Evolutionary conservation across 495 filamentous ascomycete species (phyloP), one percentile per base, ranked within the genome.

Genomic region (Pyrenula massariospora): DNA sequence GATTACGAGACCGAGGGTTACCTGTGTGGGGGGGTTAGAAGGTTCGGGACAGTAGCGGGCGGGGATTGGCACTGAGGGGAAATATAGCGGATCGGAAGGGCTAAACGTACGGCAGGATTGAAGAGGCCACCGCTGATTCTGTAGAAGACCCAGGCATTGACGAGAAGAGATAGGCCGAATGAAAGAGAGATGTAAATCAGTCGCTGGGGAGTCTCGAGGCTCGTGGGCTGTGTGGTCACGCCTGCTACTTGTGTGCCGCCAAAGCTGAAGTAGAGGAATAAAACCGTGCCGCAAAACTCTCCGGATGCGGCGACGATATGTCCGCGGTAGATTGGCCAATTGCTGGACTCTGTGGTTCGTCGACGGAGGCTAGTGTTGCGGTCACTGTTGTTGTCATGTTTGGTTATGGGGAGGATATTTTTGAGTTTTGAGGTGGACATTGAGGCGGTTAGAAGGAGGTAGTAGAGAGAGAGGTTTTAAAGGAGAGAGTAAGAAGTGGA

Each of bases 81-180:
- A n/a, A n/a, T n/a, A n/a, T n/a, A n/a, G n/a, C n/a, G n/a, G n/a
- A n/a, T n/a, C n/a, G n/a, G n/a, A n/a, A n/a, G n/a, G n/a, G 47
- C 50, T 19, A 8, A 31, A 70, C 75, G 58, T 60, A 83, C 79
- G 47, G 81, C 82, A 24, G 83, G 84, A 61, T 87, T 86, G 63
- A 86, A 86, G 2, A 85, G 62, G 3, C 84, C 82, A 15, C 83
- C 83, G 50, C 72, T 77, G 55, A 86, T 80, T 12, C 83, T 73
- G 65, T 81, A 87, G 66, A 86, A 85, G 3, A 81, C 70, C 84
- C 84, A 87, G 1, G 77, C 80, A 55, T 83, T 86, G 53, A 84
- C 79, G n/a, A 77, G 71, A 12, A 86, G 69, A 3, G 81, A 83
- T 62, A 86, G 84, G 22, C 82, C 80, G 62, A 85, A 83, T 19